Base-by-base conservation (phyloP, 352 stramenopile species). In the Pythium apleroticum region DNA sequence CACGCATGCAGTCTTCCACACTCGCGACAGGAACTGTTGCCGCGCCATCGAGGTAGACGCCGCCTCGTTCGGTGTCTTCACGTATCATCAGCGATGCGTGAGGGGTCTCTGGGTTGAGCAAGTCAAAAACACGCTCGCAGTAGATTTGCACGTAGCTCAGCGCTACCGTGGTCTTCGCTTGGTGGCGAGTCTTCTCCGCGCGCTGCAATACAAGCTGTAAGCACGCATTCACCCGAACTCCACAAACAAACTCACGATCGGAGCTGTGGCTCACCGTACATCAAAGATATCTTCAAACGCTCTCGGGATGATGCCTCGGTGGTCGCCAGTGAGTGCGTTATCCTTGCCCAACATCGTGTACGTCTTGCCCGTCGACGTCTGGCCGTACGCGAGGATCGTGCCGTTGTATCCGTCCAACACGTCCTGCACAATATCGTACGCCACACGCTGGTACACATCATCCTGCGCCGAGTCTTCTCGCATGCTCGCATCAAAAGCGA, bases 61-160 rank as follows among this genome's bases (percentile, higher is more conserved):
- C 80, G 10, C 81, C 81, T 14, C 76, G 71, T 37, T 91, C 80
- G 3, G 77, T 57, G 35, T 87, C 79, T 72, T 92, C 81, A 20
- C 80, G 76, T 24, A 91, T 74, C 28, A 85, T 45, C n/a, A 91
- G 85, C 58, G 71, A 77, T 30, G 67, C 74, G 3, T 72, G 67
- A 11, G 60, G 56, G 7, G 66, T 79, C 28, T 73, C 69, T 7
- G 81, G 80, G 31, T 77, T 74, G 19, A 91, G 69, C 57, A 93
- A 60, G 50, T 93, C 84, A 39, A 82, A 87, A 31, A 93, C 74
- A n/a, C 82, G 81, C 63, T 91, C 84, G 68, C 81, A 91, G 72
- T 93, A 93, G 43, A 93, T 88, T 75, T 93, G 80, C 33, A 90
- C 81, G 59, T 88, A 93, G 56, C 82, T 93, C 20, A 89, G 45